A percentile compares a stretch with the other conserved stretches of the same genome.
These are phyloP conservation scores for Sordaria brevicollis DNA, from an alignment of 495 filamentous ascomycete species.

Conservation along the genomic window DNA sequence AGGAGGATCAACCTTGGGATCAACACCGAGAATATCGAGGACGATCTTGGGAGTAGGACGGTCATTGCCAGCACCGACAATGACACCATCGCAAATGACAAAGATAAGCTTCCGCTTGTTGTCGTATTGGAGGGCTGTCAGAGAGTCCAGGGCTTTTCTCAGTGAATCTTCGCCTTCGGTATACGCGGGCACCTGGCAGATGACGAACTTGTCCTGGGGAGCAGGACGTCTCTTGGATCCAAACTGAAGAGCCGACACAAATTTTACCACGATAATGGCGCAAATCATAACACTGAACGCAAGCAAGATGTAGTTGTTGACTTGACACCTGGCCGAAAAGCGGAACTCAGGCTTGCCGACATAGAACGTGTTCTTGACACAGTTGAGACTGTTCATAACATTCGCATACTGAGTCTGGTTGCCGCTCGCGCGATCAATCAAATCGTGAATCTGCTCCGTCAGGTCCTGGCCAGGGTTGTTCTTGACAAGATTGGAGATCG, in stretches of 20 bases:
- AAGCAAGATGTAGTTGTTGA: slow-evolving; percentile 87
- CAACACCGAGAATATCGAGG: slow-evolving; percentile 90
- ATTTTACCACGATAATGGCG: slow-evolving; percentile 73
- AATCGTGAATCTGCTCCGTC: slow-evolving; percentile 48
- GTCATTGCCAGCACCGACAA: slow-evolving; percentile 93
- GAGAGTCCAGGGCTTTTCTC: slow-evolving; percentile 83
- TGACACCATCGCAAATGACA: slow-evolving; percentile 92
- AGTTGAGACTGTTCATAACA: slow-evolving; percentile 53
- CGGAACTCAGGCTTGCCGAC: slow-evolving; percentile 80
- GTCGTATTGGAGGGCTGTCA: slow-evolving; percentile 90
- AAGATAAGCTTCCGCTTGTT: slow-evolving; percentile 94
- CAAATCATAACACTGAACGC: slow-evolving; percentile 76
- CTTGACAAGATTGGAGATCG: slow-evolving; percentile 54
- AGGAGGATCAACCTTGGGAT: slow-evolving; percentile 91
- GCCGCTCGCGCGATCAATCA: slow-evolving; percentile 22
- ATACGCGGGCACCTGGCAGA: slow-evolving; percentile 95
- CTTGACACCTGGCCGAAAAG: slow-evolving; percentile 60
- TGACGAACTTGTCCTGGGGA: slow-evolving; percentile 96
- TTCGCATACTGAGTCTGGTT: slow-evolving; percentile 27
- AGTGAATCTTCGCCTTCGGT: slow-evolving; percentile 95
- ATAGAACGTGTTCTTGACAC: slow-evolving; percentile 77
- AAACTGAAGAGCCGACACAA: slow-evolving; percentile 87
- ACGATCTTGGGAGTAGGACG: slow-evolving; percentile 96
- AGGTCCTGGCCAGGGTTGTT: slow-evolving; percentile 72
- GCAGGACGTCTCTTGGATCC: slow-evolving; percentile 82